Percentiles rank a stretch among this genome's conserved stretches.
phyloP scores from a whole-genome alignment of 495 filamentous ascomycete genomes.

The Thermothielavioides terrestris region DNA sequence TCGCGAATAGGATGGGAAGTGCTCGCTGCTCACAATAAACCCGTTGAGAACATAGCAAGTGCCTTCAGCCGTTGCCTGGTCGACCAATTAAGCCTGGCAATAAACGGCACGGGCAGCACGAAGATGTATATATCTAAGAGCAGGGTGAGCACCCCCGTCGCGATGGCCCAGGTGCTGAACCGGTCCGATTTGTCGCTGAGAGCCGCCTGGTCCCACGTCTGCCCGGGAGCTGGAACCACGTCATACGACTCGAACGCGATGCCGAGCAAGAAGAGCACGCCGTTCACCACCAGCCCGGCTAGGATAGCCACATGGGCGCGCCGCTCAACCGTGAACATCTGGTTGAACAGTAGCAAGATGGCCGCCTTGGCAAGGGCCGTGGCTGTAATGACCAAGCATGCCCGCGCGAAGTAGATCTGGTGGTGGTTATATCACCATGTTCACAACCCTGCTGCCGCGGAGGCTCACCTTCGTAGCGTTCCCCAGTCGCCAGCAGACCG shows the following conservation, averaged over 20 bases:
- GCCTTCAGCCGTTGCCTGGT: background rate
- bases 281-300: too few species aligned
- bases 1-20: too few species aligned
- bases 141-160: background rate
- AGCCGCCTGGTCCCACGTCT: too few species aligned
- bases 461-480: too few species aligned
- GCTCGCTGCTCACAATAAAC: background rate
- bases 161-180: too few species aligned
- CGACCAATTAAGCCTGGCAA: background rate
- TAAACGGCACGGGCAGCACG: background rate
- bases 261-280: background rate
- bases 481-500: background rate
- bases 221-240: too few species aligned
- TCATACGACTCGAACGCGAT: too few species aligned
- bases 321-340: background rate
- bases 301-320: background rate
- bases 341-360: background rate
- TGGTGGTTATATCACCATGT: background rate
- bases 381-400: background rate
- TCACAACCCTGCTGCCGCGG: too few species aligned
- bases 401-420: background rate
- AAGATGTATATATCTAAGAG: background rate
- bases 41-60: background rate
- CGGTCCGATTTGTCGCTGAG: too few species aligned
- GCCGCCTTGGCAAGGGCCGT: background rate